phyloP scores from a whole-genome alignment of 768 basidiomycete species.

The Rhizopogon salebrosus region DNA sequence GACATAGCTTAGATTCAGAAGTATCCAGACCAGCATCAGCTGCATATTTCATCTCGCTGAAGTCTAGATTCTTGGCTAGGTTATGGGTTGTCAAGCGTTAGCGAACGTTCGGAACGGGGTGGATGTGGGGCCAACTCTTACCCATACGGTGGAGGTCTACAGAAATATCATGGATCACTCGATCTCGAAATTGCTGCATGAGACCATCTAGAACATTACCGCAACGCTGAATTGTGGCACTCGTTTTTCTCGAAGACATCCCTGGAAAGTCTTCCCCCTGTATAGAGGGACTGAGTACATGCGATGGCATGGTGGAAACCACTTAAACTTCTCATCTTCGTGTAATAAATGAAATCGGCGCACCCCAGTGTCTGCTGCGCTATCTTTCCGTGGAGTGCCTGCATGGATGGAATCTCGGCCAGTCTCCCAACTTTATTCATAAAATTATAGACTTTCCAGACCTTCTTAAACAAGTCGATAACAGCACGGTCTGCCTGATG shows the following conservation, averaged over 20 bases:
- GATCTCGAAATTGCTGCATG: conserved; percentile 3
- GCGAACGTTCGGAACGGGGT: too few relatives aligned
- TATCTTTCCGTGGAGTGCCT: not conserved
- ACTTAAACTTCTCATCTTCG: too few relatives aligned
- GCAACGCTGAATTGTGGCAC: not conserved
- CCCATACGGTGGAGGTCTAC: not conserved
- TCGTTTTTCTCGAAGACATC: too few relatives aligned
- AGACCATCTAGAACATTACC: not conserved
- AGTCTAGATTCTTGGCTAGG: too few relatives aligned
- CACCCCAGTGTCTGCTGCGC: conserved; percentile 2
- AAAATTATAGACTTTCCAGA: not conserved
- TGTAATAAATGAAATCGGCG: too few relatives aligned
- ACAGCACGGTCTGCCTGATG: not conserved
- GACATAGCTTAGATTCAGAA: too few relatives aligned
- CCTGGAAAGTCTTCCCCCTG: too few relatives aligned
- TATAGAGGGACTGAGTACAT: too few relatives aligned
- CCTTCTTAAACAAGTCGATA: not conserved
- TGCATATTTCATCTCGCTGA: too few relatives aligned
- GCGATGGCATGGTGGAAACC: too few relatives aligned
- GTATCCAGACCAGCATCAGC: too few relatives aligned
- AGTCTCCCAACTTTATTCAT: not conserved
- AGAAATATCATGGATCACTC: not conserved
- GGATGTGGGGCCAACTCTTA: not conserved
- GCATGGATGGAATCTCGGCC: not conserved
- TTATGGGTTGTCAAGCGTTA: too few relatives aligned